Percentiles rank a stretch among this genome's conserved stretches.
These are phyloP conservation scores for Eragrostis curvula DNA, from an alignment of 176 grass and related monocot genomes.

Conservation along the genomic window DNA sequence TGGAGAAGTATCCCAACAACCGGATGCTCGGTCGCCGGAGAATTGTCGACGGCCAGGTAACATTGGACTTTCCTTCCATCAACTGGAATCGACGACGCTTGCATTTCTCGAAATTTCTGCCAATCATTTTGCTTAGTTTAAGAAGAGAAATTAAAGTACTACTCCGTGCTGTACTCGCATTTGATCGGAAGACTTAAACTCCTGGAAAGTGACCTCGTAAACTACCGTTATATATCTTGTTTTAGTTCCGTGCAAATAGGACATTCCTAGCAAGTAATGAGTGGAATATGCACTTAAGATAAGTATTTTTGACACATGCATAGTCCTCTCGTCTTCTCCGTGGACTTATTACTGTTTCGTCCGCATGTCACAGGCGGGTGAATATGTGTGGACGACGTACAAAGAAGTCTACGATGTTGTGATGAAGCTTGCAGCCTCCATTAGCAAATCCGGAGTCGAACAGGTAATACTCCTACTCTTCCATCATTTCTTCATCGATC, in stretches of 20 bases:
- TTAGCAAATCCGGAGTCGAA: constrained; percentile 63
- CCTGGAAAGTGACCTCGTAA: not conserved
- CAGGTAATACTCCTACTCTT: constrained; percentile 40
- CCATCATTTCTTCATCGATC: not conserved
- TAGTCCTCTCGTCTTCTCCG: too few species aligned
- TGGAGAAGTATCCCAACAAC: constrained; percentile 74
- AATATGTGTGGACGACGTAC: constrained; percentile 77
- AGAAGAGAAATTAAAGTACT: not conserved
- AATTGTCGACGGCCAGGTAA: constrained; percentile 69
- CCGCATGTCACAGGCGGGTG: constrained; percentile 53
- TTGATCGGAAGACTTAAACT: not conserved
- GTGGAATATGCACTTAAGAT: too few species aligned
- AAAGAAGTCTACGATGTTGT: constrained; percentile 63
- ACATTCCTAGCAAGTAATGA: not conserved
- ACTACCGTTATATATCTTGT: not conserved
- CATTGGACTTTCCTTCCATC: not conserved
- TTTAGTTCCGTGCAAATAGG: not conserved
- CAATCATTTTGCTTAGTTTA: not conserved
- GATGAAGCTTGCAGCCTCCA: constrained; percentile 67
- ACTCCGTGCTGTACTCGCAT: not conserved
- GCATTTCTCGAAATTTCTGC: not conserved
- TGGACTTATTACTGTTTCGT: not conserved
- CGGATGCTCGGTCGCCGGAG: constrained; percentile 73
- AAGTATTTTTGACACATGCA: too few species aligned
- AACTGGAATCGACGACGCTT: not conserved